Base-by-base conservation (phyloP, 345 rosid species). In the Acer saccharum region DNA sequence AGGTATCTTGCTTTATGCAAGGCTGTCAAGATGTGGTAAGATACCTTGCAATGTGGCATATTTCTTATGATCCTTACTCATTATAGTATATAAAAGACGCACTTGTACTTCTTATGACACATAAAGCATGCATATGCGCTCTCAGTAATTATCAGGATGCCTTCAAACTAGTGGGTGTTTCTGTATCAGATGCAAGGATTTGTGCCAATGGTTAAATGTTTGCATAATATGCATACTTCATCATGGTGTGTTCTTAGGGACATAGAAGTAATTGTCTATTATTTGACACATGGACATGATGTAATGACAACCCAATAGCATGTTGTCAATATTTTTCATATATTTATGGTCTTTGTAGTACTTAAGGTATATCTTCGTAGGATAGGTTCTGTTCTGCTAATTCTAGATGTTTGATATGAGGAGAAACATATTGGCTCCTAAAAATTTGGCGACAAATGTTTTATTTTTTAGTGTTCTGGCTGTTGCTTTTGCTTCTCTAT, bases 1-100 rank as follows among this genome's bases (percentile, higher is more conserved):
- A 79, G 96, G 96, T 39, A 91, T 91, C 84, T 81, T 91, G 85
- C 90, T 91, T 35, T 91, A 91, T 77, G 86, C 93, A 23, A 87
- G 77, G 89, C 76, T 88, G 63, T 87, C 96, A 68, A 86, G 83
- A 65, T 86, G 84, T 50, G 85, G 96, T 91, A 84, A 84, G 90
- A 81, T 80, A 65, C 61, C 32, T 48, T 69, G 55, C 20, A 12
- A 25, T 52, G 18, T 64, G 20, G 71, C 57, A 23, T 62, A 20
- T 44, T 63, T 10, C 8, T 43, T 65, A 57, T 55, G 48, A 44
- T 61, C 55, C 20, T 46, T 7, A 2, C n/a, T 78, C 68, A 41
- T 52, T 21, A 50, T n/a, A 21, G 69, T 44, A 70, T 4, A 14
- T 66, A 48, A 43, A 43, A 43, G 46, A 7, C 2, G 10, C 11